These are phyloP conservation scores for Zygoascus biomembranicola DNA, from an alignment of 805 yeast species.

Conservation along the genomic window DNA sequence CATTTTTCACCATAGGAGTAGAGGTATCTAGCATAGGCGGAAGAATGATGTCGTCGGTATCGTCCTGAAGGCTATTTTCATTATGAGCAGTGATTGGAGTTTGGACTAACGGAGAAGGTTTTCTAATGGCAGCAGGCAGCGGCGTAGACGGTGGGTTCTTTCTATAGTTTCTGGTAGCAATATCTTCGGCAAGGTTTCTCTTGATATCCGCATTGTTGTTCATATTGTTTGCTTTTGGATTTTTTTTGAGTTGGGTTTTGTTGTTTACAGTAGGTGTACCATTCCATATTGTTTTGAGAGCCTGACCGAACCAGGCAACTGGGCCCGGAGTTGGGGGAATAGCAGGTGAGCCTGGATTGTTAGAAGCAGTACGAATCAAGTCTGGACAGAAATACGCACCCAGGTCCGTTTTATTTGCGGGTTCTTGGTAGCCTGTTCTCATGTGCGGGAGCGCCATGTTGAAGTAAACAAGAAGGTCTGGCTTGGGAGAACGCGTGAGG, in stretches of 20 bases:
- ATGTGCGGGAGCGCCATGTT: neutral
- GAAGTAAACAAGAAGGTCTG: neutral
- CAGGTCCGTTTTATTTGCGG: neutral
- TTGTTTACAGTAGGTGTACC: constrained; percentile 15
- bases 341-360: neutral
- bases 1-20: neutral
- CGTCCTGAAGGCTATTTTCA: neutral
- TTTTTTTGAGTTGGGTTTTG: neutral
- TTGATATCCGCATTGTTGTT: neutral
- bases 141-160: neutral
- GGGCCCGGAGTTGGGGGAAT: constrained; percentile 19
- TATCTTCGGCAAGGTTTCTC: neutral
- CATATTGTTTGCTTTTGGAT: neutral
- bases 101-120: neutral
- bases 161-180: neutral
- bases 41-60: neutral
- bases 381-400: neutral
- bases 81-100: neutral
- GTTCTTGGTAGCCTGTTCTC: constrained; percentile 1
- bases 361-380: neutral
- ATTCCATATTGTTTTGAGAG: constrained; percentile 15
- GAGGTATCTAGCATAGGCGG: neutral
- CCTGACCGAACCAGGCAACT: constrained; percentile 16
- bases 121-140: neutral
- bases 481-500: neutral